phyloP scores from a whole-genome alignment of 352 stramenopile species.

The Phytophthora hybrid region DNA sequence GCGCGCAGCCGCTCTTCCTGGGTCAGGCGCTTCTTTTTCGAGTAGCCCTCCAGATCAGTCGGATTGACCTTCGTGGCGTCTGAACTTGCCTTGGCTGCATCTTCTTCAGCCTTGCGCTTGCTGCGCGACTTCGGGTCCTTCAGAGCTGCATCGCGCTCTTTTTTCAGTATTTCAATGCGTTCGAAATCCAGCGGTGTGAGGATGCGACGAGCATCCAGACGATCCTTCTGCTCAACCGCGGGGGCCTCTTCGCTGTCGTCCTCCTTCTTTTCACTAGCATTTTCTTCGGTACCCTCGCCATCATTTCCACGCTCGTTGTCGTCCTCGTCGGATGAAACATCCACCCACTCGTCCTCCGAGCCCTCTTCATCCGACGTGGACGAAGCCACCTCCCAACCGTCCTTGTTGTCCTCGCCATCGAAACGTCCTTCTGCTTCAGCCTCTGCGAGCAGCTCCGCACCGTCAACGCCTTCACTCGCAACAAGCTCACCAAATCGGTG shows the following conservation, averaged over 20 bases:
- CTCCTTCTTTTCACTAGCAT: slow-evolving; percentile 53
- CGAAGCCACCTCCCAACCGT: slow-evolving; percentile 85
- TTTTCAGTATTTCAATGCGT: slow-evolving; percentile 92
- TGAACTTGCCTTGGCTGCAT: slow-evolving; percentile 52
- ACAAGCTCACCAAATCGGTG: slow-evolving; percentile 93
- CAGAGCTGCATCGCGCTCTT: slow-evolving; percentile 82
- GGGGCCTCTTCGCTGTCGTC: slow-evolving; percentile 56
- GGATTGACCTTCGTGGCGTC: slow-evolving; percentile 81
- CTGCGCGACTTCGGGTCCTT: slow-evolving; percentile 85
- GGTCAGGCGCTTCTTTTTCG: slow-evolving; percentile 91
- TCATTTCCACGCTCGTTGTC: slow-evolving; percentile 54
- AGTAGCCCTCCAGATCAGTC: slow-evolving; percentile 84
- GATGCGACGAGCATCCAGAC: slow-evolving; percentile 86
- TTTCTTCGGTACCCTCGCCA: slow-evolving; percentile 51
- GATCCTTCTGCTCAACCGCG: slow-evolving; percentile 69
- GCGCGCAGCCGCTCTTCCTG: slow-evolving; percentile 84
- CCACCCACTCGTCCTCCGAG: slow-evolving; percentile 78
- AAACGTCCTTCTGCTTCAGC: slow-evolving; percentile 78
- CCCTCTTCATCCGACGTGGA: slow-evolving; percentile 71
- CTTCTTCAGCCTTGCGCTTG: slow-evolving; percentile 84
- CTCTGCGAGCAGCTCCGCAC: slow-evolving; percentile 94
- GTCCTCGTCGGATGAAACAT: slow-evolving; percentile 72
- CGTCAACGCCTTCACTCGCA: slow-evolving; percentile 94
- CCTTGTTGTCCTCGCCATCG: slow-evolving; percentile 82
- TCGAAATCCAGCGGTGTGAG: slow-evolving; percentile 92